A percentile compares a stretch with the other conserved stretches of the same genome.
These are phyloP conservation scores for Myriosclerotinia curreyana DNA, from an alignment of 2,329 filamentous ascomycete species.

Conservation along the genomic window DNA sequence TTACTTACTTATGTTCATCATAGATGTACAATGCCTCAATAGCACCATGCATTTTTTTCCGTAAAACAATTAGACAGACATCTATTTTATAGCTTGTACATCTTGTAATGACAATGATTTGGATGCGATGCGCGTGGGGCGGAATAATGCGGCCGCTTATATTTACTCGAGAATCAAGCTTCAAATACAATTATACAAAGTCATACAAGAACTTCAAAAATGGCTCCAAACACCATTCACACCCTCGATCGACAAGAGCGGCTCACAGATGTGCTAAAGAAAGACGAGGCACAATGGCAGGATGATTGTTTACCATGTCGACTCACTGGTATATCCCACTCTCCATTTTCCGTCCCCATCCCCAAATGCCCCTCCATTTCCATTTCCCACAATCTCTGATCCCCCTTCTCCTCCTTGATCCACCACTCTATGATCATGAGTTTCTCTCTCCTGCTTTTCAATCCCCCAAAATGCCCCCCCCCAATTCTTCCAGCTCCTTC, in stretches of 20 bases:
- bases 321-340: constrained; percentile 33
- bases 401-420: not conserved
- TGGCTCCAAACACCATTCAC: constrained; percentile 7
- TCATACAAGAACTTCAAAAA: not conserved
- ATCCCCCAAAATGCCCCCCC: too few relatives aligned
- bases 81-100: constrained; percentile 19
- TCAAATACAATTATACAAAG: not conserved
- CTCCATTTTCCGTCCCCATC: not conserved
- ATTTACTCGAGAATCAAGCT: not conserved
- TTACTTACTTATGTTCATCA: constrained; percentile 82
- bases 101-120: not conserved
- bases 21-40: constrained; percentile 97
- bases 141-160: constrained; percentile 26
- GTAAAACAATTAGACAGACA: constrained; percentile 26
- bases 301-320: constrained; percentile 44
- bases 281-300: constrained; percentile 28
- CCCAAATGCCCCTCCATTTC: not conserved
- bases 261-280: constrained; percentile 32
- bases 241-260: constrained; percentile 32
- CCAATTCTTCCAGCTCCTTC: too few relatives aligned
- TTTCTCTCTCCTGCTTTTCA: too few relatives aligned
- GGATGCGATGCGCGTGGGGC: constrained; percentile 18
- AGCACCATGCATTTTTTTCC: constrained; percentile 70
- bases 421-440: not conserved
- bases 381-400: not conserved